Conservation (phyloP, 2,329 filamentous ascomycete genomes). For the Zymoseptoria ardabiliae region DNA sequence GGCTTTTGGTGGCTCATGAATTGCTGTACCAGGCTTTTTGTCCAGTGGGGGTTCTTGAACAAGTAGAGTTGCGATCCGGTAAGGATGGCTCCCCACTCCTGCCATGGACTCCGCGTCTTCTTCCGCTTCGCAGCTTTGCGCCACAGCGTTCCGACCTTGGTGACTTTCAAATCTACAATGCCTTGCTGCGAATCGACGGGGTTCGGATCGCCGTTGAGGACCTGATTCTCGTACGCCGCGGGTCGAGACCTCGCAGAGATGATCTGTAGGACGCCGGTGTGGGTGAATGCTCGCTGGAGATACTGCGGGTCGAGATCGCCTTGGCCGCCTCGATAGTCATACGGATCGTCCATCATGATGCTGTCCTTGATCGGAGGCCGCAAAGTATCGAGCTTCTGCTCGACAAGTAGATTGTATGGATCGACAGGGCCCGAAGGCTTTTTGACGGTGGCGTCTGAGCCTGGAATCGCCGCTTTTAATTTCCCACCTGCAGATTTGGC, state of each 20-base stretch:
- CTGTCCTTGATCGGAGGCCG: conserved; percentile 85
- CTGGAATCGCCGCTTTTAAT: conserved; percentile 53
- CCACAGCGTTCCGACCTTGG: conserved; percentile 92
- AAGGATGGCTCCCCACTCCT: conserved; percentile 95
- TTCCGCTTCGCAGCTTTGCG: conserved; percentile 92
- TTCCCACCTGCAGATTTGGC: conserved; percentile 46
- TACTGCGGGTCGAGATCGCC: conserved; percentile 70
- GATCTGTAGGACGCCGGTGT: conserved; percentile 87
- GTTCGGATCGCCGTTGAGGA: conserved; percentile 17
- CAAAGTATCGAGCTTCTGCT: conserved; percentile 74
- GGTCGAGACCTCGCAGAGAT: conserved; percentile 88
- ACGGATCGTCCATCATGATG: conserved; percentile 86
- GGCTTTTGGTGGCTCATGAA: conserved; percentile 74
- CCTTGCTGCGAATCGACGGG: conserved; percentile 83
- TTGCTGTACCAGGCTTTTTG: conserved; percentile 83
- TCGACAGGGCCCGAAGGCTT: conserved; percentile 68
- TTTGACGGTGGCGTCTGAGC: conserved; percentile 54
- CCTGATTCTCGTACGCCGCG: conserved; percentile 85
- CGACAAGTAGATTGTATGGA: conserved; percentile 88
- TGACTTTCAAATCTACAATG: conserved; percentile 94
- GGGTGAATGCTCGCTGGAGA: conserved; percentile 82
- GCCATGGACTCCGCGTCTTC: conserved; percentile 91
- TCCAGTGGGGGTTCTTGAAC: conserved; percentile 88
- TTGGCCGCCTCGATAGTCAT: conserved; percentile 74
- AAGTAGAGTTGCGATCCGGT: conserved; percentile 97